Base-by-base conservation (phyloP, 768 basidiomycete species). In the Boletus speciosus region DNA sequence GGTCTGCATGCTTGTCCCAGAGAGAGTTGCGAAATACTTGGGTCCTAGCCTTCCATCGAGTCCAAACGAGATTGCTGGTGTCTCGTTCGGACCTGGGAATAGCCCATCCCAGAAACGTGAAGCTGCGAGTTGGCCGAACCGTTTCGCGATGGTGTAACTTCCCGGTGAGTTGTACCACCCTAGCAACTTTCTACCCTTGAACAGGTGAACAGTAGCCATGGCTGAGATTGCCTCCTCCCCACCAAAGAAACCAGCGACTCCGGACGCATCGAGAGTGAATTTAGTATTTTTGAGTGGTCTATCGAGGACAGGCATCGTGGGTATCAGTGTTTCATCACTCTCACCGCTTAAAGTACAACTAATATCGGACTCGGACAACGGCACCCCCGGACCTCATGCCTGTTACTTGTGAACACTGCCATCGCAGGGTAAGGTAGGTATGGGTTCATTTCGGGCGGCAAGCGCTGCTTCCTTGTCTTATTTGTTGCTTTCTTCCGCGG, bases 91-190 rank as follows among this genome's bases (percentile, higher is more conserved):
- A 11, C 70, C 71, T 7, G 70, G 71, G 44, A 66, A 73, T 1
- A 72, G 52, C 9, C 67, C 71, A 48, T 66, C 63, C 70, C 70
- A 71, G 42, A 71, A 21, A 19, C 61, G 61, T 5, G 64, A 57
- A 14, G 51, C 52, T 7, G 72, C 70, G 10, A 73, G 31, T 27
- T 63, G 62, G 12, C 68, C 69, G 21, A 69, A 73, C 15, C 48
- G 59, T 48, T 66, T 73, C 4, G 71, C 72, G 21, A 74, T 49
- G 1, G 57, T 63, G 25, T 71, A 72, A 49, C 72, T 70, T 12
- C 72, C 72, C 0, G 73, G 72, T 7, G 71, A 70, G 41, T 73
- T 74, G 48, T 74, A 71, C 68, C 66, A 73, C 7, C 73, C 72
- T 3, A 73, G 36, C 69, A 66, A 74, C 47, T 32, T 63, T 59